Base-by-base conservation (phyloP, 352 stramenopile species). In the Phytophthora rubi region DNA sequence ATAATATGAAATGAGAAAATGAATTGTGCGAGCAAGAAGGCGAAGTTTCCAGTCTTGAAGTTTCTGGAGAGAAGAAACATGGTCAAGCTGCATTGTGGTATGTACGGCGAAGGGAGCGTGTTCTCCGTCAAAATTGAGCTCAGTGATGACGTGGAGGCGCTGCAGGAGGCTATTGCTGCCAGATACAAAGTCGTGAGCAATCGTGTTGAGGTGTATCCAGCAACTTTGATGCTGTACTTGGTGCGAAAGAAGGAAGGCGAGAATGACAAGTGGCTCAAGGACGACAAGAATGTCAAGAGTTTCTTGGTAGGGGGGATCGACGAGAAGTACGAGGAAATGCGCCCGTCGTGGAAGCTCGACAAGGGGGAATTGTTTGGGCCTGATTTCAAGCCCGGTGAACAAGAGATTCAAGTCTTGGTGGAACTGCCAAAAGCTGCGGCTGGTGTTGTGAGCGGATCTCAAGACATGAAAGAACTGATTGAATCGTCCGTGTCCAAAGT, bases 81-180 rank as follows among this genome's bases (percentile, higher is more conserved):
- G 59, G 45, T 73, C 55, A n/a, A 63, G 56, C 45, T 71, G 47
- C 1, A 21, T 1, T 71, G 63, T 55, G 66, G n/a, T 6, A 59
- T 68, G 53, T 68, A 73, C 23, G 66, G 66, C 59, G 59, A 73
- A 65, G 53, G 53, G 37, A 65, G 7, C 12, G 58, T 68, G 53
- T 60, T 71, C 28, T 35, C 54, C 26, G 63, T 71, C n/a, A 44
- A 65, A 44, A 65, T 73, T 23, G 30, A 23, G 37, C 58, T 21
- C 28, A 54, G 65, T 65, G 66, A 53, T 15, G 53, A 59, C 23
- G 66, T 73, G 53, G 15, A 44, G 1, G 54, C 59, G 54, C 66
- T 73, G 59, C 66, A 65, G 35, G 30, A 69, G 59, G 59, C 59
- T 39, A 74, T 69, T 26, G 39, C 44, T 9, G 47, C 0, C 42